phyloP scores from a whole-genome alignment of 148 eudicot species.

The Hydrangea macrophylla region DNA sequence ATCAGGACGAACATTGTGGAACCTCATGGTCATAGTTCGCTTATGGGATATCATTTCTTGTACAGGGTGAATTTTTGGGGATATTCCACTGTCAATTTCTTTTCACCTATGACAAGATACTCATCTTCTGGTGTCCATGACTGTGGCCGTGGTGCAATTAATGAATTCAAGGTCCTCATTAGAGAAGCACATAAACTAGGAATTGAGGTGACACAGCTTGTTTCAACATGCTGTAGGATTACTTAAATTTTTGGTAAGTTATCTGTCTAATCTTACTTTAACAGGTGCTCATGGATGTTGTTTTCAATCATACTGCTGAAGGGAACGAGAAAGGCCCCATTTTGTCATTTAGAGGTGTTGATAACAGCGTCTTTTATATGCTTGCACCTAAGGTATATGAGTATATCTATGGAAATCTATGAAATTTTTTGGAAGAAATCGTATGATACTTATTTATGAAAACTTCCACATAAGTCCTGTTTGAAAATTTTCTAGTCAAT shows the following conservation, averaged over 20 bases:
- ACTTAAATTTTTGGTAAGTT: constrained; percentile 5
- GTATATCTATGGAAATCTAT: background rate
- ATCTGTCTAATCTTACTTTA: constrained; percentile 16
- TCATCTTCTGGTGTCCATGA: constrained; percentile 61
- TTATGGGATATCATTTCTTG: constrained; percentile 9
- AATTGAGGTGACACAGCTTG: constrained; percentile 73
- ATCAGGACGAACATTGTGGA: background rate
- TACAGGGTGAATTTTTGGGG: constrained; percentile 98
- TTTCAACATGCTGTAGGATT: constrained; percentile 12
- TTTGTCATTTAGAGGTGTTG: constrained; percentile 90
- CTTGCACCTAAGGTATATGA: constrained; percentile 86
- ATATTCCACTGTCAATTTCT: constrained; percentile 82
- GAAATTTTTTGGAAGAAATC: background rate
- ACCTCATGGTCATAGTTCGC: background rate
- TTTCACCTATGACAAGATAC: constrained; percentile 97
- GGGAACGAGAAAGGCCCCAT: constrained; percentile 94
- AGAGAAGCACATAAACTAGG: constrained; percentile 96
- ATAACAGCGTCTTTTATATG: constrained; percentile 91
- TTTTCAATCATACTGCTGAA: constrained; percentile 99
- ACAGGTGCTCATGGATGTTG: constrained; percentile 98
- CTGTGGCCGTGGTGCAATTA: constrained; percentile 77
- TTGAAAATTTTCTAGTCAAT: background rate
- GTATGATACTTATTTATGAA: background rate
- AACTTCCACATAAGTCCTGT: background rate
- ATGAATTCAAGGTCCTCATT: constrained; percentile 91